A percentile compares a stretch with the other conserved stretches of the same genome.
These are phyloP conservation scores for Massarina eburnea DNA, from an alignment of 2,329 filamentous ascomycete species.

Conservation along the genomic window DNA sequence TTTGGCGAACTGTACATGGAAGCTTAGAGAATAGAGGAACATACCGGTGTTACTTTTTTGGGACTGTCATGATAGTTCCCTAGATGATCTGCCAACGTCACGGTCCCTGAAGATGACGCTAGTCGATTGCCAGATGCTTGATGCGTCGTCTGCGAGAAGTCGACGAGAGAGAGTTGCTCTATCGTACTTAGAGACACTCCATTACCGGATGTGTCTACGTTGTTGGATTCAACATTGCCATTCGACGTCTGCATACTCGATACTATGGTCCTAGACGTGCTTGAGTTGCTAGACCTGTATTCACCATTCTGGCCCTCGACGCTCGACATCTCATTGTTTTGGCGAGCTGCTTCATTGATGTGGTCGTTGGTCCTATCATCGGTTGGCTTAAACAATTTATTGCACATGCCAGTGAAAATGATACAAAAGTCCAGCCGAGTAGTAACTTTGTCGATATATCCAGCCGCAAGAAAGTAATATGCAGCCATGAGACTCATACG, in stretches of 20 bases:
- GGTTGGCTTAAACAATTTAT: background rate
- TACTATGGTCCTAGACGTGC: too few species aligned
- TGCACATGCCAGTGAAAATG: background rate
- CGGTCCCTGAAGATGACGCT: background rate
- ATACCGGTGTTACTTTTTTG: background rate
- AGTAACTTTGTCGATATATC: background rate
- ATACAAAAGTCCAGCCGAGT: background rate
- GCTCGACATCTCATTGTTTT: too few species aligned
- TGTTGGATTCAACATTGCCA: background rate
- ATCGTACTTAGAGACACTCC: background rate
- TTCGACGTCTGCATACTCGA: too few species aligned
- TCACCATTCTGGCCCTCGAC: too few species aligned
- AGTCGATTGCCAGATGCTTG: background rate
- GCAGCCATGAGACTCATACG: background rate
- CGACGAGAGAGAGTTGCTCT: background rate
- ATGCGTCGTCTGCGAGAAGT: background rate
- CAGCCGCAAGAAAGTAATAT: constrained; percentile 5
- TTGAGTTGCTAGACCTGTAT: too few species aligned
- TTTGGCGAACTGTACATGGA: background rate
- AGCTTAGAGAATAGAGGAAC: background rate
- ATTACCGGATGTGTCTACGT: background rate
- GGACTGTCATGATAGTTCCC: background rate
- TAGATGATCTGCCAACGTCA: too few species aligned
- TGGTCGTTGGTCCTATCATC: too few species aligned
- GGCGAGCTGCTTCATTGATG: too few species aligned